Conservation (phyloP, 768 basidiomycete species). For the Heimioporus sp. region DNA sequence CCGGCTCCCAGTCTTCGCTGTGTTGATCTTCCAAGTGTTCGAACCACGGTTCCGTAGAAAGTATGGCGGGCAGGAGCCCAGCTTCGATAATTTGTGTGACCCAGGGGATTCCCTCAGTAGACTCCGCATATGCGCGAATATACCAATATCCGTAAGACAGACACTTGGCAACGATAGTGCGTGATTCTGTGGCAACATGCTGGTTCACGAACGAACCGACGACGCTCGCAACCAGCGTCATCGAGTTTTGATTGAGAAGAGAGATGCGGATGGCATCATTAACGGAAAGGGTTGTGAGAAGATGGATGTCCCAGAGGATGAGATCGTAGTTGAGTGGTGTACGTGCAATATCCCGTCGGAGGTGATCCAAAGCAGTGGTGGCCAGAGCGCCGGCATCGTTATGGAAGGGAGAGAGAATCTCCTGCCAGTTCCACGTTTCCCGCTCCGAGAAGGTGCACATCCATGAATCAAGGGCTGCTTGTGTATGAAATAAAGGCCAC, state of each 20-base stretch:
- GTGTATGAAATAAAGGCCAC: slow-evolving; percentile 2
- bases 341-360: slow-evolving; percentile 21
- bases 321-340: slow-evolving; percentile 23
- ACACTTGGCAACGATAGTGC: slow-evolving; percentile 18
- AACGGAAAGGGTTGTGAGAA: slow-evolving; percentile 25
- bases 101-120: slow-evolving; percentile 26
- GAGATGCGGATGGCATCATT: slow-evolving; percentile 22
- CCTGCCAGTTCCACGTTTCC: slow-evolving; percentile 28
- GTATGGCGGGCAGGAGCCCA: slow-evolving; percentile 23
- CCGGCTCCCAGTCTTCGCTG: slow-evolving; percentile 29
- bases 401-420: slow-evolving; percentile 23
- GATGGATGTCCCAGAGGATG: slow-evolving; percentile 30
- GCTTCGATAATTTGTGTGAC: slow-evolving; percentile 23
- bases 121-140: slow-evolving; percentile 27
- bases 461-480: slow-evolving; percentile 25
- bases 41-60: slow-evolving; percentile 27
- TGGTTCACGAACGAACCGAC: slow-evolving; percentile 13
- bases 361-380: slow-evolving; percentile 22
- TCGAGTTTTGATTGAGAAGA: slow-evolving; percentile 21
- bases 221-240: slow-evolving; percentile 16
- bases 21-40: slow-evolving; percentile 14
- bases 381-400: slow-evolving; percentile 18
- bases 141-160: slow-evolving; percentile 31
- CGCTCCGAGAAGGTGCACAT: slow-evolving; percentile 23
- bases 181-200: slow-evolving; percentile 3